Evolutionary conservation across 192 early-diverging fungal species (phyloP).

Genomic region (Jimgerdemannia flammicorona): DNA sequence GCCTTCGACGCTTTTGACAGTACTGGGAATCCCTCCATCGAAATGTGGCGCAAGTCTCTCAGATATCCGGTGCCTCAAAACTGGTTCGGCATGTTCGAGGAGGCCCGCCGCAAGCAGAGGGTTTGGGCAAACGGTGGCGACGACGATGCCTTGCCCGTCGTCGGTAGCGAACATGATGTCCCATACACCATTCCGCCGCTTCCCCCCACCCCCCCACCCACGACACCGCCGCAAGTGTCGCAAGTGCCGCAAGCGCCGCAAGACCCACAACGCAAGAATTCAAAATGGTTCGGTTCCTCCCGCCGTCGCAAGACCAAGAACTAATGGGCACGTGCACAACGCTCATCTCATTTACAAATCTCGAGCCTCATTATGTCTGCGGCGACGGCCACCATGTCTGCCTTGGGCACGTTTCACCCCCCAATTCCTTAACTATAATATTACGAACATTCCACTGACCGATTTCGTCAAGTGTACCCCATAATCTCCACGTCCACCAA

Average conservation of each 20-base stretch:
- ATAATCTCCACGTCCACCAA: too few relatives aligned
- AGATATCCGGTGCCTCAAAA: constrained; percentile 18
- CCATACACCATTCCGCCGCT: neutral
- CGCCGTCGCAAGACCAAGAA: neutral
- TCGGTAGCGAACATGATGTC: neutral
- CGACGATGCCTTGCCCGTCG: neutral
- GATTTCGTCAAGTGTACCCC: too few relatives aligned
- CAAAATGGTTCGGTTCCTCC: neutral
- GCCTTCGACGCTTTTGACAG: constrained; percentile 32
- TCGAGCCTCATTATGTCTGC: too few relatives aligned
- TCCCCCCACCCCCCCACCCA: neutral
- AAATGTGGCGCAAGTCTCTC: constrained; percentile 23
- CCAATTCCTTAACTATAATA: too few relatives aligned
- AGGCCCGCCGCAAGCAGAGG: constrained; percentile 17
- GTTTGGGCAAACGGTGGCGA: neutral
- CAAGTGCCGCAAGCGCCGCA: too few relatives aligned
- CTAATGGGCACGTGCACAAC: neutral
- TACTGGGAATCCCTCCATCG: constrained; percentile 33
- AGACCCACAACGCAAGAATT: neutral
- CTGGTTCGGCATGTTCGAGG: constrained; percentile 36
- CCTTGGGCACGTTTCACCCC: too few relatives aligned
- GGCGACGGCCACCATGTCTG: too few relatives aligned
- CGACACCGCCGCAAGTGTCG: neutral
- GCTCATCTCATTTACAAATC: too few relatives aligned
- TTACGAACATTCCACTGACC: too few relatives aligned